Percentiles rank a stretch among this genome's conserved stretches.
Evolutionary conservation across 73 alveolate genomes (phyloP).

Genomic region (Tetrahymena borealis): DNA sequence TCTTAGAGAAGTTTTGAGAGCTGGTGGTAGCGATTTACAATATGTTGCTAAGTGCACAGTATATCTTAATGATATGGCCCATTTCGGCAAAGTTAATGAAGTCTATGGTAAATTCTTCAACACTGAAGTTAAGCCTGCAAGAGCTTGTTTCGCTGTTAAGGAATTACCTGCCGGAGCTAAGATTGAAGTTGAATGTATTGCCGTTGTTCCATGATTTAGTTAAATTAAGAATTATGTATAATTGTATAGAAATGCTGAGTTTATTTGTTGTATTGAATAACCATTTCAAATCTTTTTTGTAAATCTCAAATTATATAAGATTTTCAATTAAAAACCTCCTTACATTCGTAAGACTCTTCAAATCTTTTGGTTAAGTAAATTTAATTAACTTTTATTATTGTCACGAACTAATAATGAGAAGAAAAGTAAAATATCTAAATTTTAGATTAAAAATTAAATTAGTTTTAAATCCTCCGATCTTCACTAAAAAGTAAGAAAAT

Average conservation of each 20-base stretch:
- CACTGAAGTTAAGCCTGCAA: constrained; percentile 54
- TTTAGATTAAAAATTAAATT: too few relatives aligned
- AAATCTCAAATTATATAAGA: too few relatives aligned
- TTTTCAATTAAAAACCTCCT: too few relatives aligned
- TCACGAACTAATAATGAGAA: too few relatives aligned
- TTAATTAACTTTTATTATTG: too few relatives aligned
- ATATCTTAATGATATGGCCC: constrained; percentile 56
- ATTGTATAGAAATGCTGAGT: background rate
- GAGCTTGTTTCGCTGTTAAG: constrained; percentile 61
- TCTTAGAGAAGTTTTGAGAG: constrained; percentile 13
- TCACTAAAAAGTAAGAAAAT: too few relatives aligned
- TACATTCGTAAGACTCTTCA: too few relatives aligned
- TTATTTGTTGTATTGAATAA: background rate
- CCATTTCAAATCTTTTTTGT: too few relatives aligned
- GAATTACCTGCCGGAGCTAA: constrained; percentile 59
- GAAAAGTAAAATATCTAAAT: too few relatives aligned
- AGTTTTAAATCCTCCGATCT: too few relatives aligned
- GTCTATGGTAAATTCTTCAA: constrained; percentile 55
- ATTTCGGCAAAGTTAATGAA: constrained; percentile 52
- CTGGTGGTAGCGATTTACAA: constrained; percentile 15
- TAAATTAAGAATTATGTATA: background rate
- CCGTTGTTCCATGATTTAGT: constrained; percentile 5
- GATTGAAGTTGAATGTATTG: constrained; percentile 53
- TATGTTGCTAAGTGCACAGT: constrained; percentile 45
- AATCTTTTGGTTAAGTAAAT: too few relatives aligned